A percentile compares a stretch with the other conserved stretches of the same genome.
Conservation (phyloP, 2,329 filamentous ascomycete species). For the Microdochium nivale region DNA sequence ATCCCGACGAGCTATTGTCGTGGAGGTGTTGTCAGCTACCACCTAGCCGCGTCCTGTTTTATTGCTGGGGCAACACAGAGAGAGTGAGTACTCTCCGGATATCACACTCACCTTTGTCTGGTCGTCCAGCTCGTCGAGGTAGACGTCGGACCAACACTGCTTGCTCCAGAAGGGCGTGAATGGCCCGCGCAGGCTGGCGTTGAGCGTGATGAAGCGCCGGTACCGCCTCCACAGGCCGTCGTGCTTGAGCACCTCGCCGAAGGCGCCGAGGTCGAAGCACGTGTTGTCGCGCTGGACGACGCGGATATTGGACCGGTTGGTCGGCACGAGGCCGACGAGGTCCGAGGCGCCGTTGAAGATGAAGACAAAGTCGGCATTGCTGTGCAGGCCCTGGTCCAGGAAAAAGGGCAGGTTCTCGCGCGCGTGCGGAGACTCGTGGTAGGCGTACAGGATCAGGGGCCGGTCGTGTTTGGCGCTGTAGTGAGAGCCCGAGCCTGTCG, state of each 20-base stretch:
- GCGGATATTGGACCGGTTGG: slow-evolving; percentile 18
- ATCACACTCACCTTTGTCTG: slow-evolving; percentile 18
- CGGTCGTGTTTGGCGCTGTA: slow-evolving; percentile 3
- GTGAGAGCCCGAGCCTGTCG: too few species aligned
- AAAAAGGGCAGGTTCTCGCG: slow-evolving; percentile 26
- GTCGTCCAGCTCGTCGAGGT: slow-evolving; percentile 18
- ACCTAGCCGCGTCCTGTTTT: neutral
- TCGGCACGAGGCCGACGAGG: slow-evolving; percentile 15
- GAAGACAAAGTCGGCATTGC: slow-evolving; percentile 28
- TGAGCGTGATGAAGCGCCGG: slow-evolving; percentile 25
- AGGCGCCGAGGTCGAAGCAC: slow-evolving; percentile 26
- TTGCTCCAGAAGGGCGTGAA: slow-evolving; percentile 25
- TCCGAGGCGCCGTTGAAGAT: slow-evolving; percentile 26
- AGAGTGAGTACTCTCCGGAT: too few species aligned
- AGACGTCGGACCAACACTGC: slow-evolving; percentile 26
- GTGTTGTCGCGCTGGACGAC: slow-evolving; percentile 19
- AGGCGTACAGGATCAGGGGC: slow-evolving; percentile 25
- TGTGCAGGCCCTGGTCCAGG: slow-evolving; percentile 25
- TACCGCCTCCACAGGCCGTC: slow-evolving; percentile 23
- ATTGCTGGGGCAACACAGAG: too few species aligned
- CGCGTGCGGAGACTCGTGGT: slow-evolving; percentile 20
- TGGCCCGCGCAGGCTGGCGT: slow-evolving; percentile 25
- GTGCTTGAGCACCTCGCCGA: slow-evolving; percentile 22
- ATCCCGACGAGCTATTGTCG: slow-evolving; percentile 25
- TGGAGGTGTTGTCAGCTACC: neutral